Conservation (phyloP, 805 yeast genomes). For the Saccharomyces jurei region DNA sequence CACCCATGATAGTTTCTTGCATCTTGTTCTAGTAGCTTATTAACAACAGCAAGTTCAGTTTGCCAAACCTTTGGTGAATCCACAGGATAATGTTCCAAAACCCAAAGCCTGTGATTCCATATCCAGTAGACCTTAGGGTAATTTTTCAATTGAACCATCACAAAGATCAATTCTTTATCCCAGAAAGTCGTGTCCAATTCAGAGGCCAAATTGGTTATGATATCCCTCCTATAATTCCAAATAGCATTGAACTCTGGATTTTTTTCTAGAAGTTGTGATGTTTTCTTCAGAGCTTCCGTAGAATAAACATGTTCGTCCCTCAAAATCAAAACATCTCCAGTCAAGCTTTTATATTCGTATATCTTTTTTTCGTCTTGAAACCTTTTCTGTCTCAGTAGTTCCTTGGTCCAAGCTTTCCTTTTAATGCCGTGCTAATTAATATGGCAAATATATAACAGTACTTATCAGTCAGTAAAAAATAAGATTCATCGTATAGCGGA, state of each 20-base stretch:
- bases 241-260: constrained; percentile 85
- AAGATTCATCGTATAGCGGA: not conserved
- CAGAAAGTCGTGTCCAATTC: constrained; percentile 27
- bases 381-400: constrained; percentile 44
- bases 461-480: not conserved
- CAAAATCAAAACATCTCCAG: constrained; percentile 35
- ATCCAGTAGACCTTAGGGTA: constrained; percentile 94
- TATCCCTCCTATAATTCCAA: constrained; percentile 86
- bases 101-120: constrained; percentile 91
- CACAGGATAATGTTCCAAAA: constrained; percentile 43
- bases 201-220: constrained; percentile 31
- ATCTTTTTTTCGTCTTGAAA: constrained; percentile 57
- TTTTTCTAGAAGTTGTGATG: constrained; percentile 48
- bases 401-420: constrained; percentile 47
- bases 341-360: constrained; percentile 41
- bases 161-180: constrained; percentile 53
- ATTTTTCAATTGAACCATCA: constrained; percentile 47
- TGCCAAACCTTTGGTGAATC: constrained; percentile 49
- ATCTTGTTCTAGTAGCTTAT: constrained; percentile 60
- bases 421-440: constrained; percentile 62
- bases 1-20: constrained; percentile 90
- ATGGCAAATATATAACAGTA: constrained; percentile 7
- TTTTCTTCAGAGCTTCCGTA: constrained; percentile 39
- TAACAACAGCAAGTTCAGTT: constrained; percentile 62
- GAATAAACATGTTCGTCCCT: constrained; percentile 28